Base-by-base conservation (phyloP, 176 grass and related monocot species). In the Musa schizocarpa region DNA sequence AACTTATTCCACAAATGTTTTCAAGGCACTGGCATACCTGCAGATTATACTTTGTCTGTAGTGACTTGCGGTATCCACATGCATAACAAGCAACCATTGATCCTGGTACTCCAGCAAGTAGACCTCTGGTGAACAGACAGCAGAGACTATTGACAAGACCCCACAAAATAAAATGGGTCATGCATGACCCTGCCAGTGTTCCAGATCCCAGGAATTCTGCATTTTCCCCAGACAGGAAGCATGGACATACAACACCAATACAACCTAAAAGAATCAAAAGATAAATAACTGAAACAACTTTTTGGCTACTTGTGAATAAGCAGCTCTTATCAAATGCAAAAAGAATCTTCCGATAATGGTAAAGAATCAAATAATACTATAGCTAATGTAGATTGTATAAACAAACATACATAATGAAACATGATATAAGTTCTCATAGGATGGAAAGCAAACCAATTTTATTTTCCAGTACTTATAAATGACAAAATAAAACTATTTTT, bases 141-240 rank as follows among this genome's bases (percentile, higher is more conserved):
- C 87, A 96, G 74, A 96, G 68, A 83, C 90, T 88, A 66, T 90
- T 92, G 64, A 96, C 80, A 48, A 96, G 90, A 56, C 90, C 90
- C 87, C 87, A 92, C 20, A 92, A 85, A 70, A 96, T 88, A 81
- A 90, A 92, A 81, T 92, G 93, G 13, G 90, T 88, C 21, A 72
- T 83, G 79, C 90, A 96, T 64, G 93, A 96, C 79, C 81, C 90
- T 77, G 85, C 88, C 68, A 89, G 78, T 69, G 93, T 92, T 77
- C 85, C 87, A 72, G 87, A 92, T 74, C 90, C 93, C 67, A 92
- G 78, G 52, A 85, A 90, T 22, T 96, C 89, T 57, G 90, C 90
- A 85, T 92, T 96, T 68, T 92, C 92, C 68, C 89, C 93, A 80
- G 86, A 96, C 55, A 96, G 85, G 74, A 88, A 80, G 71, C 93